Evolutionary conservation across 1,284 basidiomycete genomes (phyloP).

Genomic region (Apiotrichum siamense): DNA sequence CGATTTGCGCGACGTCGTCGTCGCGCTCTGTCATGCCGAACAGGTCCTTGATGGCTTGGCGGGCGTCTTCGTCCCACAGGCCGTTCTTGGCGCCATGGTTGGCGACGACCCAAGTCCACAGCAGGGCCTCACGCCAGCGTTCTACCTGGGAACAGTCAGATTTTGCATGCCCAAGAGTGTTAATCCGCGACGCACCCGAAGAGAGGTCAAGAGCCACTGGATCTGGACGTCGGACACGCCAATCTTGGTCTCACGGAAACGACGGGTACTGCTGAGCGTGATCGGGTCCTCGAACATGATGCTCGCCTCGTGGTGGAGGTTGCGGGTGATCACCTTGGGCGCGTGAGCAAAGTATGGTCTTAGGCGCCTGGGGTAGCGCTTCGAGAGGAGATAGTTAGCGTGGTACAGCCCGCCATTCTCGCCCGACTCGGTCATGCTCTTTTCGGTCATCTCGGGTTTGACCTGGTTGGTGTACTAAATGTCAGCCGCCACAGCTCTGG

Average conservation of each 20-base stretch:
- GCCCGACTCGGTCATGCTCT: slow-evolving; percentile 33
- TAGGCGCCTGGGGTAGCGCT: slow-evolving; percentile 36
- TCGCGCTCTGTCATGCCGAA: slow-evolving; percentile 27
- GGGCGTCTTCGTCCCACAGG: slow-evolving; percentile 27
- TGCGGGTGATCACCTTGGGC: slow-evolving; percentile 40
- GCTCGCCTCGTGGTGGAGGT: slow-evolving; percentile 41
- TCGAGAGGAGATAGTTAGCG: slow-evolving; percentile 39
- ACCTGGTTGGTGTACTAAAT: slow-evolving; percentile 29
- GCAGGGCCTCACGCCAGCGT: slow-evolving; percentile 43
- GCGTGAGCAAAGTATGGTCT: slow-evolving; percentile 44
- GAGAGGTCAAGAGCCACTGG: slow-evolving; percentile 37
- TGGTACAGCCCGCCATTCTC: slow-evolving; percentile 41
- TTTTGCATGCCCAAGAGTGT: no score
- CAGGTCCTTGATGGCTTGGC: slow-evolving; percentile 27
- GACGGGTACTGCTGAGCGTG: slow-evolving; percentile 24
- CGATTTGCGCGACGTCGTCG: slow-evolving; percentile 33
- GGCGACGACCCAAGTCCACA: slow-evolving; percentile 43
- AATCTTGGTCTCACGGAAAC: slow-evolving; percentile 35
- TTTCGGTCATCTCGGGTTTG: slow-evolving; percentile 28
- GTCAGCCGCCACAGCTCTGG: not conserved
- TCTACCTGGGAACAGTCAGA: slow-evolving; percentile 27
- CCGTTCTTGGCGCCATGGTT: slow-evolving; percentile 29
- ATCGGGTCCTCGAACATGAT: slow-evolving; percentile 41
- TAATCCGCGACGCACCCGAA: slow-evolving; percentile 19
- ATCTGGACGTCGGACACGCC: slow-evolving; percentile 41